Base-by-base conservation (phyloP, 768 basidiomycete species). In the Tylopilus plumbeoviolaceoides region DNA sequence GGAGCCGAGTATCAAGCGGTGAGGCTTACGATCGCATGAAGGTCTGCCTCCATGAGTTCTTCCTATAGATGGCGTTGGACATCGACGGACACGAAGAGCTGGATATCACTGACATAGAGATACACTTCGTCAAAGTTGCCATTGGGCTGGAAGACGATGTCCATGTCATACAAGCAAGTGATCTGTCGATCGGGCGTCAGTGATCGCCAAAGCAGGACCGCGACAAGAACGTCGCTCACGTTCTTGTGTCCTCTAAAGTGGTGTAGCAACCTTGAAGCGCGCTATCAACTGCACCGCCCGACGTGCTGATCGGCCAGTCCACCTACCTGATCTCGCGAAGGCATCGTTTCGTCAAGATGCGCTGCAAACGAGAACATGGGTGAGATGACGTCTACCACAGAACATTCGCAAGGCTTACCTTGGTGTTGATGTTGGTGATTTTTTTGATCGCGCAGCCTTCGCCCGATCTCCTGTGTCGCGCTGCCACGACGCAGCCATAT, bases 161-260 rank as follows among this genome's bases (percentile, higher is more conserved):
- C 93, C 91, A 98, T 94, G 67, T 98, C 97, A 65, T 98, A 99
- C 42, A 99, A 72, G 63, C 94, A 95, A 51, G 92, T 95, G 65
- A 95, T 95, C 92, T 95, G 66, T 51, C 38, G 14, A 28, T n/a
- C 12, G 7, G 21, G 7, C 14, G 47, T 66, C 47, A 62, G 50
- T 20, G 7, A 44, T 18, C 9, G 30, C 31, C 6, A 30, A 27
- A 18, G 38, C 46, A 30, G 18, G 42, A 52, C 44, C 50, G 51
- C 44, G 14, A 14, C 33, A 25, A 54, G 11, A 36, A 55, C 47
- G 28, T 43, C 11, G 15, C 58, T 54, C 50, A 98, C 95, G 67
- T 99, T 99, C 77, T 99, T 99, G 76, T 99, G 97, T 5, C 95
- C 94, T 61, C 97, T 83, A 75, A 99, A 99, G 72, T 99, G 97